Conservation (phyloP, 257 asterid genomes). For the Ilex asprella region DNA sequence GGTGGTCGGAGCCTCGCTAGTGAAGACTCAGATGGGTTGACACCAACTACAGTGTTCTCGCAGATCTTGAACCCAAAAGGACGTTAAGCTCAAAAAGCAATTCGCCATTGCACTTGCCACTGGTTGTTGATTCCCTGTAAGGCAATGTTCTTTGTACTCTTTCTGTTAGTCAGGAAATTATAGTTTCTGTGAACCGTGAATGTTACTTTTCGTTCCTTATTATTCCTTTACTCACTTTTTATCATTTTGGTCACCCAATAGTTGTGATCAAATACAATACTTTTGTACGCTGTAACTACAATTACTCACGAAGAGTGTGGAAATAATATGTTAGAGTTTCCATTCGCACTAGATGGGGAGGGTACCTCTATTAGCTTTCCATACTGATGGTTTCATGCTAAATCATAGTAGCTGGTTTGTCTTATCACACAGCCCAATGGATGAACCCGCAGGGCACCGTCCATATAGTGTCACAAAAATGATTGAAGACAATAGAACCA, state of each 20-base stretch:
- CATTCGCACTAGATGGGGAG: too few relatives aligned
- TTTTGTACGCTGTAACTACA: slow-evolving; percentile 26
- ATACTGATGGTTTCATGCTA: too few relatives aligned
- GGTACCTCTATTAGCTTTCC: too few relatives aligned
- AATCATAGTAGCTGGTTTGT: too few relatives aligned
- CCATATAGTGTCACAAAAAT: too few relatives aligned
- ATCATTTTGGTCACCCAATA: background rate
- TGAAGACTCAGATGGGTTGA: slow-evolving; percentile 79
- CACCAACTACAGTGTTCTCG: slow-evolving; percentile 94
- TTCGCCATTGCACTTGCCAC: background rate
- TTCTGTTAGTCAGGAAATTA: too few relatives aligned
- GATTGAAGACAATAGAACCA: too few relatives aligned
- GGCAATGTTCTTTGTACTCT: slow-evolving; percentile 1
- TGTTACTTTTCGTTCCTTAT: background rate
- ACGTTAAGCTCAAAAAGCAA: slow-evolving; percentile 31
- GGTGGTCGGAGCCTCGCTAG: slow-evolving; percentile 89
- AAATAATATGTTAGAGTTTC: too few relatives aligned
- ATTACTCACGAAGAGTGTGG: slow-evolving; percentile 7
- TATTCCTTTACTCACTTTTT: slow-evolving; percentile 9
- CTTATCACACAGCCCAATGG: too few relatives aligned
- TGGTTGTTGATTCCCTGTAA: slow-evolving; percentile 2
- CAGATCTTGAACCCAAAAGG: slow-evolving; percentile 93
- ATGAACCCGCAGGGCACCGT: too few relatives aligned
- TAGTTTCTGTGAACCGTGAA: slow-evolving; percentile 10
- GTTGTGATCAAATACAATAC: slow-evolving; percentile 15